Evolutionary conservation across 1,284 basidiomycete genomes (phyloP), one percentile per base, ranked within the genome.

Genomic region (Sanguinoderma infundibulare): DNA sequence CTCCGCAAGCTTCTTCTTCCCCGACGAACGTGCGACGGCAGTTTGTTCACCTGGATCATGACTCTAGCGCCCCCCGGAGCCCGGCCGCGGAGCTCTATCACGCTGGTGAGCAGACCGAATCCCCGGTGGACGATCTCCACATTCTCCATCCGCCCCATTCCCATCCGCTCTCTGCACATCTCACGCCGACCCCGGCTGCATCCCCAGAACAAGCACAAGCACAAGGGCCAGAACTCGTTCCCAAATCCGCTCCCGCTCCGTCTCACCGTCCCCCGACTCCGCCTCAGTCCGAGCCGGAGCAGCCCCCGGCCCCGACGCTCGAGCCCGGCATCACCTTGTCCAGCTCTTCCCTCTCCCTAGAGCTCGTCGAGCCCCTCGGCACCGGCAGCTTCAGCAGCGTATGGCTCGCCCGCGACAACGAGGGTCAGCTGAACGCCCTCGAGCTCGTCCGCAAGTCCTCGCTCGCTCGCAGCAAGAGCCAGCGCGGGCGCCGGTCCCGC

Each of bases 361-460:
- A 77, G 34, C 80, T 94, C 5, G 71, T 86, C 20, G 78, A 79
- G 3, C 77, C 81, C 3, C 79, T 94, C 4, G 92, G 91, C 5
- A 84, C 87, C 57, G 92, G 92, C 38, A 86, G 91, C 0, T 94
- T 94, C 72, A 90, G 88, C 50, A 81, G 80, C 47, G 92, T 94
- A 2, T 94, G 91, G 91, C 83, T 91, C 0, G 90, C 89, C 1
- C 76, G 81, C 44, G 85, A 88, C 64, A 67, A 77, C 72, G 40
- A 79, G 73, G 59, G 77, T 68, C 50, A 77, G 77, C 64, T 81
- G 35, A 67, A 69, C 36, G 69, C 66, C 17, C 66, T 72, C 8
- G 71, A 71, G 53, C 67, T 73, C 12, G 63, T 82, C 3, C 75
- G 84, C 24, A 75, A 80, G 38, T 74, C 81, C 40, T 75, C 77